phyloP scores from a whole-genome alignment of 192 early-diverging fungal species.

The Podila epicladia region DNA sequence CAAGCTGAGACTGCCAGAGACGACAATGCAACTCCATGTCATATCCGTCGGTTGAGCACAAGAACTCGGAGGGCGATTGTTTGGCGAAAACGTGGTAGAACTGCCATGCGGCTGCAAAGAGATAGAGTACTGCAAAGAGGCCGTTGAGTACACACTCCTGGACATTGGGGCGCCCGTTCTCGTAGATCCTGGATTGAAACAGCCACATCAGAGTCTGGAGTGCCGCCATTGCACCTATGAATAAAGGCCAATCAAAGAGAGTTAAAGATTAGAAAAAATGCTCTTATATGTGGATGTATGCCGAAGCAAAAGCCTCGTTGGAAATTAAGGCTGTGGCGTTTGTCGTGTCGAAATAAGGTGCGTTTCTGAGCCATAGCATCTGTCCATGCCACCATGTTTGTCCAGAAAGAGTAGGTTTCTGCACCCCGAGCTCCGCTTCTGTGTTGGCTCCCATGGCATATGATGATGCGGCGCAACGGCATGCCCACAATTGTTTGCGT shows the following conservation, averaged over 20 bases:
- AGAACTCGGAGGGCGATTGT: slow-evolving; percentile 5
- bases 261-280: background rate
- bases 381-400: too few relatives aligned
- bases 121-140: slow-evolving; percentile 11
- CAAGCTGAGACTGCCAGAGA: slow-evolving; percentile 29
- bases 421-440: too few relatives aligned
- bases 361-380: background rate
- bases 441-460: too few relatives aligned
- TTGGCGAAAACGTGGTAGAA: slow-evolving; percentile 34
- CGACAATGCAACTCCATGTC: slow-evolving; percentile 31
- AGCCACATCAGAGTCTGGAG: slow-evolving; percentile 34
- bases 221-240: slow-evolving; percentile 18
- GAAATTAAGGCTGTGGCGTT: background rate
- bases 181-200: slow-evolving; percentile 44
- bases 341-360: background rate
- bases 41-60: slow-evolving; percentile 19
- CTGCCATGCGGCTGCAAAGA: slow-evolving; percentile 39
- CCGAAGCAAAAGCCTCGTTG: background rate
- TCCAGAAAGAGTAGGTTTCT: too few relatives aligned
- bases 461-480: too few relatives aligned
- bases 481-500: too few relatives aligned
- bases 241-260: background rate
- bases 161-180: slow-evolving; percentile 35
- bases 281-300: background rate
- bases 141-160: slow-evolving; percentile 35